Evolutionary conservation across 345 rosid genomes (phyloP), one percentile per base, ranked within the genome.

Genomic region (Carallia brachiata): DNA sequence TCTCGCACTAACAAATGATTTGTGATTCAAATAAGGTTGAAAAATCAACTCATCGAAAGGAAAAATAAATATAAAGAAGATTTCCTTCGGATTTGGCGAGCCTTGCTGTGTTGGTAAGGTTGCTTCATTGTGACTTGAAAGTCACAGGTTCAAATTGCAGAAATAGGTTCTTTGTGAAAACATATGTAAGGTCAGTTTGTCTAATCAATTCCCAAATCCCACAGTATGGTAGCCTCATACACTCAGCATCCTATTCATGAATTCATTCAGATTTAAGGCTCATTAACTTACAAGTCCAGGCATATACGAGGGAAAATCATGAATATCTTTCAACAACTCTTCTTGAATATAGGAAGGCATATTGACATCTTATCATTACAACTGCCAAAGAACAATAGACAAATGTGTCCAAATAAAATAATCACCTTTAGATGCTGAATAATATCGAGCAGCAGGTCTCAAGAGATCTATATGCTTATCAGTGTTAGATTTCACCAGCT

Each of bases 381-480:
- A 44, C 3, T 44, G 4, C 17, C 0, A 4, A 56, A 56, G 7
- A 27, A 15, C 28, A 27, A 2, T 9, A 19, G 34, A 27, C 3
- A 8, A 15, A 23, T 4, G 34, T 3, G 6, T 39, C 59, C 56
- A 39, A 28, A 59, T 23, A 47, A 16, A 52, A 57, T 32, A 36
- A 7, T 18, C 66, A 93, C 98, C 94, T 88, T 82, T 91, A 39
- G 80, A 58, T 53, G 73, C 77, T 0, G 85, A 75, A 82, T 69
- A 70, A 68, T 78, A 77, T 61, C 92, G 88, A 68, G 85, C 84
- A 36, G 94, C 74, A 60, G 90, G 94, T 80, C 88, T 89, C 80
- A 87, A 80, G 70, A 83, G 96, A 82, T 88, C 93, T 67, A 80
- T 66, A 78, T 89, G 84, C 78, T 84, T 89, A 73, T 88, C 88